Evolutionary conservation across 2,329 filamentous ascomycete genomes (phyloP).

Genomic region (Clarireedia monteithiana): DNA sequence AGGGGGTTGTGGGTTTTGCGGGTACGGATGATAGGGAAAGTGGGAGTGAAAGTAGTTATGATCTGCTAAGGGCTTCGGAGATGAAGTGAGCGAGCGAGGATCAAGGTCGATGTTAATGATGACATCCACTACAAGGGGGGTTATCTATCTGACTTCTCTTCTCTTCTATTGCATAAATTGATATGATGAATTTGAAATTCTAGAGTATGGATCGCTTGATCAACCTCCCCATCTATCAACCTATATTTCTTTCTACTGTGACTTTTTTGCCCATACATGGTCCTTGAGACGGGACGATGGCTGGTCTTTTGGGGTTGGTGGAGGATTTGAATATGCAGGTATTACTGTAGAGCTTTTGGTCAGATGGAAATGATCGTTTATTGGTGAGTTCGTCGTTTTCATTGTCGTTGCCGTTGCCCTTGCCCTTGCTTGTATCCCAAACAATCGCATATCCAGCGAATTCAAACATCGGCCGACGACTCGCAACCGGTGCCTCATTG

Average conservation of each 20-base stretch:
- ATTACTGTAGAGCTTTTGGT: too few relatives aligned
- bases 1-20: slow-evolving; percentile 15
- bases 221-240: too few relatives aligned
- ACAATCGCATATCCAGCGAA: not conserved
- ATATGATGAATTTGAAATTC: not conserved
- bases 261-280: too few relatives aligned
- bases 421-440: not conserved
- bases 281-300: too few relatives aligned
- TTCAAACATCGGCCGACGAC: not conserved
- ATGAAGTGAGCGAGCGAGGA: not conserved
- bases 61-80: slow-evolving; percentile 21
- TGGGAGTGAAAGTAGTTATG: slow-evolving; percentile 21
- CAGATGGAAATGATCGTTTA: not conserved
- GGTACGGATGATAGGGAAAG: slow-evolving; percentile 10
- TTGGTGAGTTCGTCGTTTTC: not conserved
- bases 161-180: too few relatives aligned
- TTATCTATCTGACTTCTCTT: not conserved
- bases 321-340: too few relatives aligned
- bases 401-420: not conserved
- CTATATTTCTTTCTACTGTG: too few relatives aligned
- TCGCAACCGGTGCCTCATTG: not conserved
- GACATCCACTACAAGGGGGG: not conserved
- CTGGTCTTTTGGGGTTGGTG: too few relatives aligned
- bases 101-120: not conserved
- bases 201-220: not conserved